Conservation (phyloP, 768 basidiomycete genomes). For the Pisolithus albus region DNA sequence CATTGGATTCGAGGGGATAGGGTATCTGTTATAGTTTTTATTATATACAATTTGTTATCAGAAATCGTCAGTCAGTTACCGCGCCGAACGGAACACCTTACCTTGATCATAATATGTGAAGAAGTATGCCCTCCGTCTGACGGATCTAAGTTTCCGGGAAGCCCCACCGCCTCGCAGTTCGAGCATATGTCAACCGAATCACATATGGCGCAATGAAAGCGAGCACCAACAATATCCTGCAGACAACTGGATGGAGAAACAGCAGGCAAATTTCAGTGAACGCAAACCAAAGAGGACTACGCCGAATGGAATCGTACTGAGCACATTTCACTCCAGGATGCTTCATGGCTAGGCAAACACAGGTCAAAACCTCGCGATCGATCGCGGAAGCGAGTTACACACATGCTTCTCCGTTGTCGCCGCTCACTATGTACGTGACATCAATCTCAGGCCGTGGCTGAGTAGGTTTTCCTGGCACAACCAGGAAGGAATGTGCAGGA, state of each 20-base stretch:
- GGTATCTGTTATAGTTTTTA: conserved; percentile 56
- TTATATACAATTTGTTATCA: neutral
- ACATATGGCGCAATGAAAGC: conserved; percentile 90
- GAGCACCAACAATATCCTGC: conserved; percentile 84
- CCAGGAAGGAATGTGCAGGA: conserved; percentile 80
- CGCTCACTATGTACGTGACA: conserved; percentile 16
- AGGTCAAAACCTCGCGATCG: conserved; percentile 1
- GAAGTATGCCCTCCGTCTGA: conserved; percentile 73
- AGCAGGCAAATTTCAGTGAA: neutral
- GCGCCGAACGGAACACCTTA: conserved; percentile 21
- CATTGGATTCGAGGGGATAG: conserved; percentile 63
- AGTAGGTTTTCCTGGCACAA: conserved; percentile 58
- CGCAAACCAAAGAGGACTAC: neutral
- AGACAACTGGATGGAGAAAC: conserved; percentile 51
- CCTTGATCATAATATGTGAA: conserved; percentile 94
- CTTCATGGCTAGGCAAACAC: conserved; percentile 46
- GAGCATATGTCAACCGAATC: conserved; percentile 79
- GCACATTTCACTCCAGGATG: conserved; percentile 82
- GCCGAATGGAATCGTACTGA: conserved; percentile 50
- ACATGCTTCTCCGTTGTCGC: conserved; percentile 58
- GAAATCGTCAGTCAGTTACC: neutral
- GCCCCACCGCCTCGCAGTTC: conserved; percentile 80
- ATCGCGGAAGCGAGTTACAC: conserved; percentile 17
- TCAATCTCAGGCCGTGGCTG: conserved; percentile 39
- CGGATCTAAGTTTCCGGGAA: conserved; percentile 76